Percentiles rank a stretch among this genome's conserved stretches.
Conservation (phyloP, 73 alveolate genomes). For the Paramecium tetraurelia region DNA sequence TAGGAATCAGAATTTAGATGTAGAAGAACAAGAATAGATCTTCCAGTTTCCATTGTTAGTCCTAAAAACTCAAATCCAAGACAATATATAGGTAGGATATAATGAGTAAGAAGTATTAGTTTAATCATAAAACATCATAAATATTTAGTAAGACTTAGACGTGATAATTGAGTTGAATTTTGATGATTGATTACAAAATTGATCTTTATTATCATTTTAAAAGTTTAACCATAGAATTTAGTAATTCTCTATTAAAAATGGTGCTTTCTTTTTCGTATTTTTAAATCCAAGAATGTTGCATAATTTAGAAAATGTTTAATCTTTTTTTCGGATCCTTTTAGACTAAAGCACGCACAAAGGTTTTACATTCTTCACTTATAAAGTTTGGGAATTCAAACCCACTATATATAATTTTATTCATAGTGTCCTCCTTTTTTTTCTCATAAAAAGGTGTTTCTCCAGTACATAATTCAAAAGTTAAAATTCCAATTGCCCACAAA, state of each 20-base stretch:
- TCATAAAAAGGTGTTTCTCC: slow-evolving; percentile 66
- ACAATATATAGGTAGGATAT: neutral
- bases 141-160: neutral
- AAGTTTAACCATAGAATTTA: slow-evolving; percentile 30
- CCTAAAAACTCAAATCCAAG: neutral
- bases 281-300: slow-evolving; percentile 59
- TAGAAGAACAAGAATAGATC: neutral
- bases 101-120: neutral
- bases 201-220: slow-evolving; percentile 28
- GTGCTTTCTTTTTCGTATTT: slow-evolving; percentile 45
- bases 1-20: neutral
- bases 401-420: slow-evolving; percentile 12
- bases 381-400: slow-evolving; percentile 28
- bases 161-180: neutral
- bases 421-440: slow-evolving; percentile 50
- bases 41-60: neutral
- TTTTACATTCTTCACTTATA: slow-evolving; percentile 51
- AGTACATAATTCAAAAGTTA: slow-evolving; percentile 64
- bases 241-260: slow-evolving; percentile 29
- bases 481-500: slow-evolving; percentile 90
- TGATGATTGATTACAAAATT: slow-evolving; percentile 14
- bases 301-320: slow-evolving; percentile 27
- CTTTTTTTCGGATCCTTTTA: slow-evolving; percentile 52
- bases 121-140: neutral
- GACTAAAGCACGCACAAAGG: slow-evolving; percentile 27